Base-by-base conservation (phyloP, 306 rosid genomes). In the Dalbergia cochinchinensis region DNA sequence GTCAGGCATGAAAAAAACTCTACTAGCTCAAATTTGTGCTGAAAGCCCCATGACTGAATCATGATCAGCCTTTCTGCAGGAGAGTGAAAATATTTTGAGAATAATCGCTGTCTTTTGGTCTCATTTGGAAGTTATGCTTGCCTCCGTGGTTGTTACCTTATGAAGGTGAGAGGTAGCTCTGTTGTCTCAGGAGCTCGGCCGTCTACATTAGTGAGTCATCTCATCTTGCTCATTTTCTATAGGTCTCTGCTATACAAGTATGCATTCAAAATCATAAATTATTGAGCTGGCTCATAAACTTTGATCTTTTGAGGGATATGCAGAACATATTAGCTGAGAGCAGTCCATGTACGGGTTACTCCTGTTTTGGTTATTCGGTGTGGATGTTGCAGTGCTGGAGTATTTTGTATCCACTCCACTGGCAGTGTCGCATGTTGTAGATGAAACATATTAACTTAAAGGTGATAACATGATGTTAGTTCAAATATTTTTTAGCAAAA, bases 41-140 rank as follows among this genome's bases (percentile, higher is more conserved):
- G 67, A 22, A 50, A 74, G 13, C 61, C 53, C 33, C 19, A 39
- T 39, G 37, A 31, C 65, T 58, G 64, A 53, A 51, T 68, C 73
- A 15, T 8, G 50, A 11, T 10, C 11, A 31, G 47, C 59, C 51
- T 57, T 75, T 74, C 55, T 15, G 12, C 10, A 39, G 48, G 59
- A 10, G 33, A 37, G 35, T 58, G 74, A 74, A 18, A 41, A 73
- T 48, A 22, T 65, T 65, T 71, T 57, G 78, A 70, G 61, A 51
- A 44, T 44, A 20, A 39, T 65, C 39, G 26, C 63, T 19, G n/a
- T 35, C 22, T 33, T 10, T 61, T 33, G 73, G 61, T 41, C 65
- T 67, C 54, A 44, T 81, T 26, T 61, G 68, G n/a, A 59, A 71
- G 48, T 80, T 63, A 41, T 68, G 70, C 60, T 14, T 66, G 69